Conservation (phyloP, 345 rosid genomes). For the Bruguiera parviflora region DNA sequence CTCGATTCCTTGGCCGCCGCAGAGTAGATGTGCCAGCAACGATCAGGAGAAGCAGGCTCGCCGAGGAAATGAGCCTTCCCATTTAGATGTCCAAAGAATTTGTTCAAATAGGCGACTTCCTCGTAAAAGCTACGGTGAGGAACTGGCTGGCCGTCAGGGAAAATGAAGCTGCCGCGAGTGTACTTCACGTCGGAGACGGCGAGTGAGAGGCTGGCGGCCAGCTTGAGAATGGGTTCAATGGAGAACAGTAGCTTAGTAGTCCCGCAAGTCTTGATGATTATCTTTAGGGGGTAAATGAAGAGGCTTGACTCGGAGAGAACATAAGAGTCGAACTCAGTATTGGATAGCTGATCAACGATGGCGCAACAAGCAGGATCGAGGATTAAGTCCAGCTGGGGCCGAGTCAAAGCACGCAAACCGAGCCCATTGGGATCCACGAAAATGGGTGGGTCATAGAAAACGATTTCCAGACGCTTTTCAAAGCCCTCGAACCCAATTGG, state of each 20-base stretch:
- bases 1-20: constrained; percentile 25
- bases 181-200: constrained; percentile 43
- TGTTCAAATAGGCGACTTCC: constrained; percentile 52
- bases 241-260: constrained; percentile 70
- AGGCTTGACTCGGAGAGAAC: constrained; percentile 85
- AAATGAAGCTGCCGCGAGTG: constrained; percentile 81
- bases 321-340: constrained; percentile 61
- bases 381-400: constrained; percentile 52
- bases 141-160: constrained; percentile 62
- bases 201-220: constrained; percentile 45
- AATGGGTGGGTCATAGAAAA: constrained; percentile 46
- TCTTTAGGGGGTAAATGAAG: constrained; percentile 54
- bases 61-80: constrained; percentile 50
- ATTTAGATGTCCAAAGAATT: constrained; percentile 38
- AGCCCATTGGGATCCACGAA: constrained; percentile 48
- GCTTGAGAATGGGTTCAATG: constrained; percentile 43
- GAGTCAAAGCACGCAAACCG: constrained; percentile 51
- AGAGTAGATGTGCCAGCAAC: constrained; percentile 65
- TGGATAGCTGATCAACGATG: constrained; percentile 59
- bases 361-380: constrained; percentile 63
- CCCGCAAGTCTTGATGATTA: constrained; percentile 77
- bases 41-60: constrained; percentile 26
- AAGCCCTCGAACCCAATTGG: constrained; percentile 70
- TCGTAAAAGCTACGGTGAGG: constrained; percentile 76
- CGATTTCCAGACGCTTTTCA: constrained; percentile 71